Conservation (phyloP, 768 basidiomycete species). For the Boletus sp. region DNA sequence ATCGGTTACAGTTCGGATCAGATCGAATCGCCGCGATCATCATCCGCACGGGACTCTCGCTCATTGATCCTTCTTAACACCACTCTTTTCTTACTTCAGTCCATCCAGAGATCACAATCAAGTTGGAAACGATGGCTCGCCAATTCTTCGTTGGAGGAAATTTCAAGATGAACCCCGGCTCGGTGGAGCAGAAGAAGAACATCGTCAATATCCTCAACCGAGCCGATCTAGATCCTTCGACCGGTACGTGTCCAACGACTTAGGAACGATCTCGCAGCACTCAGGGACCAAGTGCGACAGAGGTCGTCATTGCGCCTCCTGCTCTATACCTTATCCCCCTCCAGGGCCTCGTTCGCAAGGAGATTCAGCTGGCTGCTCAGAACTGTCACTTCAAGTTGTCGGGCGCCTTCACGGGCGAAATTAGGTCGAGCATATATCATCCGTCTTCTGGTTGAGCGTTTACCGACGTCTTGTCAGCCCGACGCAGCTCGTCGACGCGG, state of each 20-base stretch:
- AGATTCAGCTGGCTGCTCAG: constrained; percentile 83
- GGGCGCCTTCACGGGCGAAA: constrained; percentile 97
- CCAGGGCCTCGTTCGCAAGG: constrained; percentile 56
- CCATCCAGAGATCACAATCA: background rate
- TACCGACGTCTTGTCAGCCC: constrained; percentile 48
- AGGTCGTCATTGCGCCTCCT: constrained; percentile 93
- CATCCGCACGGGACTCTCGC: background rate
- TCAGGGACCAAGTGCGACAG: constrained; percentile 39
- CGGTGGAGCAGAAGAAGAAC: constrained; percentile 57
- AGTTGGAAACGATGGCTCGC: constrained; percentile 55
- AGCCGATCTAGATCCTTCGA: constrained; percentile 71
- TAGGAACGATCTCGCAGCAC: background rate
- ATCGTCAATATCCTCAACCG: constrained; percentile 74
- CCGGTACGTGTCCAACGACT: constrained; percentile 49
- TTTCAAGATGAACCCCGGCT: constrained; percentile 95
- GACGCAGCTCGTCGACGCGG: constrained; percentile 80
- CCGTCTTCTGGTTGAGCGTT: background rate
- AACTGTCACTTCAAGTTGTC: constrained; percentile 82
- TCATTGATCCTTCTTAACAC: background rate
- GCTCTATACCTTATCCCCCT: constrained; percentile 82
- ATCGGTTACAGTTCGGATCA: background rate
- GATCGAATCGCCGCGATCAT: constrained; percentile 1
- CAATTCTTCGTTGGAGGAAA: constrained; percentile 96
- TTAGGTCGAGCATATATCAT: constrained; percentile 55
- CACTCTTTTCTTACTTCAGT: background rate